These are phyloP conservation scores for Boletus edulis DNA, from an alignment of 768 basidiomycete genomes.

Conservation along the genomic window DNA sequence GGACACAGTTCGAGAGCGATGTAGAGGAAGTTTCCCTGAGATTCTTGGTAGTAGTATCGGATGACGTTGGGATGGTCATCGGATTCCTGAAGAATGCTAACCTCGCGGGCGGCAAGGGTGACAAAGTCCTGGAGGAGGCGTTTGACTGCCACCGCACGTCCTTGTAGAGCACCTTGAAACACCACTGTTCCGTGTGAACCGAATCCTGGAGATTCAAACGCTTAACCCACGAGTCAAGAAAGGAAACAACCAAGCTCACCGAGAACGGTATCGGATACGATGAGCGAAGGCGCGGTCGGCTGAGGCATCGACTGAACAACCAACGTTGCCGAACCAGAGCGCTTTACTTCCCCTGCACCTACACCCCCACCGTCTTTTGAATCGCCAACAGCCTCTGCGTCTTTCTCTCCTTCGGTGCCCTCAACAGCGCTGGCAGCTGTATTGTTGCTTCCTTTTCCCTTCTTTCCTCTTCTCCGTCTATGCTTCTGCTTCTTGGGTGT, in stretches of 20 bases:
- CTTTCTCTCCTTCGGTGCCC: slow-evolving; percentile 26
- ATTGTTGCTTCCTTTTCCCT: slow-evolving; percentile 44
- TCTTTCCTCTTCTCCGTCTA: slow-evolving; percentile 47
- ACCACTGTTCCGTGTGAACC: slow-evolving; percentile 98
- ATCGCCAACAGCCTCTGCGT: slow-evolving; percentile 16
- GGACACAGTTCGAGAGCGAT: slow-evolving; percentile 97
- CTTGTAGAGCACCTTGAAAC: slow-evolving; percentile 91
- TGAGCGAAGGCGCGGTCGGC: slow-evolving; percentile 45
- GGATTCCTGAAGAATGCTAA: slow-evolving; percentile 90
- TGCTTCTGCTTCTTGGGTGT: slow-evolving; percentile 43
- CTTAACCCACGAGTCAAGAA: background rate
- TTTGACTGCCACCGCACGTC: slow-evolving; percentile 97
- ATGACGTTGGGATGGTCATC: slow-evolving; percentile 99
- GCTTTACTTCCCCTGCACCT: slow-evolving; percentile 18
- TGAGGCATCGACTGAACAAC: slow-evolving; percentile 26
- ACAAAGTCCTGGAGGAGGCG: slow-evolving; percentile 94
- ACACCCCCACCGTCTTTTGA: slow-evolving; percentile 39
- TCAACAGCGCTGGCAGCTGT: slow-evolving; percentile 12
- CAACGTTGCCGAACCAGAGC: slow-evolving; percentile 12
- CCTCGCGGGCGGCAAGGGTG: slow-evolving; percentile 90
- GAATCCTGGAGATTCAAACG: slow-evolving; percentile 54
- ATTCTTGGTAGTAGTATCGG: slow-evolving; percentile 96
- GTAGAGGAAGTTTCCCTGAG: slow-evolving; percentile 90
- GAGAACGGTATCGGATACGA: slow-evolving; percentile 72
- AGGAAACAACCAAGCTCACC: slow-evolving; percentile 45